Evolutionary conservation across 2,329 filamentous ascomycete genomes (phyloP).

Genomic region (Curvularia lunata): DNA sequence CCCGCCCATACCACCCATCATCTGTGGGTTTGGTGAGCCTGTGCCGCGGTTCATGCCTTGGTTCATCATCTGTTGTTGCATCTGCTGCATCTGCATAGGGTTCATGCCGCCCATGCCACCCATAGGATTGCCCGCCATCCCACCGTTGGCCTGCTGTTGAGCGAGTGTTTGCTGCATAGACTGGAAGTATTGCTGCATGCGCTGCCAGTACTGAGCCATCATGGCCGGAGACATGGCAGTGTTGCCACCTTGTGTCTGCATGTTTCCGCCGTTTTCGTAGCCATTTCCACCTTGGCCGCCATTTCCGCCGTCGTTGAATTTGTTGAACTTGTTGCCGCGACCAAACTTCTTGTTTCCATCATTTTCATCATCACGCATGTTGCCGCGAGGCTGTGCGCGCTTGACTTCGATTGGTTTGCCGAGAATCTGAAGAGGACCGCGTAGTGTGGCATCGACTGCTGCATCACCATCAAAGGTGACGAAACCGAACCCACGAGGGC

Average conservation of each 20-base stretch:
- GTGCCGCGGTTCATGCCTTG: constrained; percentile 38
- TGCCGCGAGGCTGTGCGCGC: constrained; percentile 93
- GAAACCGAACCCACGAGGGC: constrained; percentile 94
- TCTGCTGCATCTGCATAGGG: constrained; percentile 59
- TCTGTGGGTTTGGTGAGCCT: constrained; percentile 44
- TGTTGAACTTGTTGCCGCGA: constrained; percentile 47
- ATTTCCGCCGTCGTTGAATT: constrained; percentile 41
- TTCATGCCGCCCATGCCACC: constrained; percentile 63
- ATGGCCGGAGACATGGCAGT: constrained; percentile 87
- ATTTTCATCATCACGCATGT: constrained; percentile 86
- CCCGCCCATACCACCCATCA: constrained; percentile 56
- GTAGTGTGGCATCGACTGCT: constrained; percentile 89
- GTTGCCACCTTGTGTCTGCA: constrained; percentile 47
- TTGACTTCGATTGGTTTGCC: constrained; percentile 98
- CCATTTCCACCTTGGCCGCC: constrained; percentile 53
- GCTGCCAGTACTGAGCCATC: constrained; percentile 98
- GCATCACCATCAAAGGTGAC: constrained; percentile 97
- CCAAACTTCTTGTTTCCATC: constrained; percentile 63
- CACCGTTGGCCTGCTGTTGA: constrained; percentile 49
- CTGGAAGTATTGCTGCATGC: constrained; percentile 96
- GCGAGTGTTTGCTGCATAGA: constrained; percentile 95
- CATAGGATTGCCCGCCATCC: constrained; percentile 50
- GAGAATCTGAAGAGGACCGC: constrained; percentile 84
- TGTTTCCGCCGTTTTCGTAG: constrained; percentile 57
- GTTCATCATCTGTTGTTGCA: constrained; percentile 47